Conservation (phyloP, 805 yeast genomes). For the Kodamaea kaohsiungensis region DNA sequence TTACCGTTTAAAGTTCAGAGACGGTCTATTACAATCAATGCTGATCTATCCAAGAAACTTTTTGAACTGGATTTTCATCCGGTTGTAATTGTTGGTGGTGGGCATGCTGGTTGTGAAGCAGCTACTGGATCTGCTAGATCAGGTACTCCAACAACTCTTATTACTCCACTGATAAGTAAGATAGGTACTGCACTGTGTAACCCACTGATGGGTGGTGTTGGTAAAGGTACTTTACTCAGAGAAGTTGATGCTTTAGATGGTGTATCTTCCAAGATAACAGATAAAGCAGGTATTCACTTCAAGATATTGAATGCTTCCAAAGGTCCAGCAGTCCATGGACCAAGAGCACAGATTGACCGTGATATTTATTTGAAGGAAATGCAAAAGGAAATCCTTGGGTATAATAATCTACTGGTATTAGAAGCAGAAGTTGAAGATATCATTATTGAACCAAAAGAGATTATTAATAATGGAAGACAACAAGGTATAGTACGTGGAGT, state of each 20-base stretch:
- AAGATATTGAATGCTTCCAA: constrained; percentile 81
- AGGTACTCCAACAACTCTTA: constrained; percentile 67
- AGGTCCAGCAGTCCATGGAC: constrained; percentile 99
- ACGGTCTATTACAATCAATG: constrained; percentile 17
- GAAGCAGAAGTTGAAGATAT: constrained; percentile 86
- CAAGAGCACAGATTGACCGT: constrained; percentile 94
- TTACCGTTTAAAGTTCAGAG: not conserved
- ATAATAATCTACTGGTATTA: constrained; percentile 56
- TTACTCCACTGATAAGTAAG: constrained; percentile 74
- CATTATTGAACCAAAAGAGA: constrained; percentile 51
- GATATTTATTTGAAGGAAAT: constrained; percentile 73
- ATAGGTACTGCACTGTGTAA: constrained; percentile 96
- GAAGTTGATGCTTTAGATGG: constrained; percentile 98
- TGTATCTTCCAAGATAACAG: constrained; percentile 82
- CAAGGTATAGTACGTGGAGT: constrained; percentile 66
- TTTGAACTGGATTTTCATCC: constrained; percentile 38
- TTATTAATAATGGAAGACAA: constrained; percentile 33
- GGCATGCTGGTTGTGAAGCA: constrained; percentile 99
- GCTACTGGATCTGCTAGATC: constrained; percentile 89
- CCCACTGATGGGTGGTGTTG: constrained; percentile 98
- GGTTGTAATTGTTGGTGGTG: constrained; percentile 93
- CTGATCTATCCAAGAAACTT: constrained; percentile 21
- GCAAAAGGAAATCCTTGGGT: constrained; percentile 63
- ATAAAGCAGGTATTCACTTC: constrained; percentile 89
- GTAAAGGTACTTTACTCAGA: constrained; percentile 87